phyloP scores from a whole-genome alignment of 2,329 filamentous ascomycete genomes.

The Xylariaceae sp. region DNA sequence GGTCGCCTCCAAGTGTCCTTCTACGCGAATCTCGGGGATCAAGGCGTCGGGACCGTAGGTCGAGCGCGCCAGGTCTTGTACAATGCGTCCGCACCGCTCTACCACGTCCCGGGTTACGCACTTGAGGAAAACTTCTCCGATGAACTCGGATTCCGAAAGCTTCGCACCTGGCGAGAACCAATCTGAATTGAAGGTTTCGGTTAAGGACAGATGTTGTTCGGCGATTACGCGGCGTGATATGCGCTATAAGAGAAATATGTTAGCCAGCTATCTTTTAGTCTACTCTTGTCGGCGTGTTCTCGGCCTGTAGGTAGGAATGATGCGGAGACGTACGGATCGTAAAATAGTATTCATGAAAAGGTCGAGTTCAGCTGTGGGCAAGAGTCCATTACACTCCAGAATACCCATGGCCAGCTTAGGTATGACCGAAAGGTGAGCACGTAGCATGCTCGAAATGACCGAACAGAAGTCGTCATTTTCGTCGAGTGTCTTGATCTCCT shows the following conservation, averaged over 20 bases:
- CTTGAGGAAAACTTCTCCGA: constrained; percentile 91
- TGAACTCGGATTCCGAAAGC: constrained; percentile 70
- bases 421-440: constrained; percentile 87
- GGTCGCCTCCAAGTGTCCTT: constrained; percentile 80
- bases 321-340: constrained; percentile 59
- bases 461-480: constrained; percentile 88
- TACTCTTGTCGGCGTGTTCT: neutral
- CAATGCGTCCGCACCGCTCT: constrained; percentile 70
- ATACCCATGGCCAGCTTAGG: constrained; percentile 93
- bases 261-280: neutral
- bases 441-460: constrained; percentile 70
- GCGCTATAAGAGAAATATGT: constrained; percentile 48
- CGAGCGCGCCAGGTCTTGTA: constrained; percentile 65
- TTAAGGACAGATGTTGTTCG: constrained; percentile 91
- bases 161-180: constrained; percentile 82
- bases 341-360: constrained; percentile 93
- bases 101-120: constrained; percentile 90
- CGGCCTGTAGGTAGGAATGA: neutral
- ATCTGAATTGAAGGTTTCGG: constrained; percentile 85
- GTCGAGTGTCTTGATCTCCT: constrained; percentile 76
- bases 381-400: constrained; percentile 77
- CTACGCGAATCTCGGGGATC: constrained; percentile 75
- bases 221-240: constrained; percentile 96
- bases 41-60: constrained; percentile 66
- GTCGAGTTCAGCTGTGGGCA: constrained; percentile 77